phyloP scores from a whole-genome alignment of 2,329 filamentous ascomycete genomes.

The Zalaria obscura region DNA sequence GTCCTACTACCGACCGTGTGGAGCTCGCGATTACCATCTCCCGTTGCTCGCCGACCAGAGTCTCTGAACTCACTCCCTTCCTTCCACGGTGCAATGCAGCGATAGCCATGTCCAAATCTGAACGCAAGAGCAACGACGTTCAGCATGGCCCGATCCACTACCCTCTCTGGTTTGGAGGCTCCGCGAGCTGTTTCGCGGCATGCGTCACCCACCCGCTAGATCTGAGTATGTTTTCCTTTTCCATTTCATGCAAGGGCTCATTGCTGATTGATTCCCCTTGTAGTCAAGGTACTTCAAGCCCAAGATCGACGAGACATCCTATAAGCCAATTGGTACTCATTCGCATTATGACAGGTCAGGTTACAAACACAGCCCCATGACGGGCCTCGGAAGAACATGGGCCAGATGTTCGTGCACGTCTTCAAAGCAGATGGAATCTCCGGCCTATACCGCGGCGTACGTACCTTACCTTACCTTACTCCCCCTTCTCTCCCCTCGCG shows the following conservation, averaged over 20 bases:
- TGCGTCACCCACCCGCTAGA: conserved; percentile 88
- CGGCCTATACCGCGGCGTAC: conserved; percentile 73
- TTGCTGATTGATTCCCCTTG: neutral
- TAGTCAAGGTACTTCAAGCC: conserved; percentile 28
- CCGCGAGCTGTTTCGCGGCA: conserved; percentile 81
- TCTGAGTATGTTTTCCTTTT: conserved; percentile 48
- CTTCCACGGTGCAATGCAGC: conserved; percentile 15
- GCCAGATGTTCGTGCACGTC: conserved; percentile 74
- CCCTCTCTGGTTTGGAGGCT: conserved; percentile 80
- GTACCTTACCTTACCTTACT: neutral
- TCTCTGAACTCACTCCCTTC: no score
- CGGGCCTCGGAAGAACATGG: conserved; percentile 61
- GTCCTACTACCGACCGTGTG: no score
- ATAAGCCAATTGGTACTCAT: no score
- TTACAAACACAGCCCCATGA: conserved; percentile 70
- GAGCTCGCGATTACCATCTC: no score
- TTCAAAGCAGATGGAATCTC: conserved; percentile 58
- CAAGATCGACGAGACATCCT: no score
- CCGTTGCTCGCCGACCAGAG: no score
- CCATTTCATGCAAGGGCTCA: no score
- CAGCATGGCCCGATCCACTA: conserved; percentile 29
- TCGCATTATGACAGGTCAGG: conserved; percentile 49
- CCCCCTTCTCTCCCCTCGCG: neutral
- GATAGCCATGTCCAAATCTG: conserved; percentile 25
- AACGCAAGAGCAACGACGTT: conserved; percentile 27